A percentile compares a stretch with the other conserved stretches of the same genome.
Conservation (phyloP, 1,284 basidiomycete species). For the Prillingera fragicola region DNA sequence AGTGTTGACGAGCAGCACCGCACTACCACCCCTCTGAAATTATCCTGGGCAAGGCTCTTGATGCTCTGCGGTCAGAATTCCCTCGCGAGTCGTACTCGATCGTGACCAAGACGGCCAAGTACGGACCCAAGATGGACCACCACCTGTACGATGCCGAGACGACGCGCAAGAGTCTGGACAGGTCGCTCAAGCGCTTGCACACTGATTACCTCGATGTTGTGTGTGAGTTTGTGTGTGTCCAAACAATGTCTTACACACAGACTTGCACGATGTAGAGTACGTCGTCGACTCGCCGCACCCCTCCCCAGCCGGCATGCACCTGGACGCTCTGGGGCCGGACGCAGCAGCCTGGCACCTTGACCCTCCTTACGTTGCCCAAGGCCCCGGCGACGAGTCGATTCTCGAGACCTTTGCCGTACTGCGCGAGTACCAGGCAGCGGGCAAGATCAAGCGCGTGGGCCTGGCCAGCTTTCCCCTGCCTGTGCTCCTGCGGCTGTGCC, state of each 20-base stretch:
- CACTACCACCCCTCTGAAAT: constrained; percentile 90
- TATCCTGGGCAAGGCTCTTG: constrained; percentile 70
- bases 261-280: constrained; percentile 90
- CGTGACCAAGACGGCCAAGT: constrained; percentile 91
- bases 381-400: constrained; percentile 73
- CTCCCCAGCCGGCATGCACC: constrained; percentile 50
- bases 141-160: constrained; percentile 72
- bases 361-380: constrained; percentile 37
- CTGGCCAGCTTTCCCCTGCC: constrained; percentile 86
- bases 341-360: constrained; percentile 12
- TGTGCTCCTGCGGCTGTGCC: constrained; percentile 72
- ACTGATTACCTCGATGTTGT: constrained; percentile 80
- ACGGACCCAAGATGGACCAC: constrained; percentile 56
- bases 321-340: constrained; percentile 50
- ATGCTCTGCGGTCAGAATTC: constrained; percentile 62
- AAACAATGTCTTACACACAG: constrained; percentile 14
- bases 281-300: constrained; percentile 57
- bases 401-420: constrained; percentile 69
- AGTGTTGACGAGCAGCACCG: constrained; percentile 47
- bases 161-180: constrained; percentile 64
- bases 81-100: constrained; percentile 74
- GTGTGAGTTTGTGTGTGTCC: constrained; percentile 44
- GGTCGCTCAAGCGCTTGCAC: constrained; percentile 66
- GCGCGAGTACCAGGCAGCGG: constrained; percentile 68
- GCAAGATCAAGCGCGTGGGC: constrained; percentile 72